phyloP scores from a whole-genome alignment of 768 basidiomycete species.

The Kwoniella mangroviensis region DNA sequence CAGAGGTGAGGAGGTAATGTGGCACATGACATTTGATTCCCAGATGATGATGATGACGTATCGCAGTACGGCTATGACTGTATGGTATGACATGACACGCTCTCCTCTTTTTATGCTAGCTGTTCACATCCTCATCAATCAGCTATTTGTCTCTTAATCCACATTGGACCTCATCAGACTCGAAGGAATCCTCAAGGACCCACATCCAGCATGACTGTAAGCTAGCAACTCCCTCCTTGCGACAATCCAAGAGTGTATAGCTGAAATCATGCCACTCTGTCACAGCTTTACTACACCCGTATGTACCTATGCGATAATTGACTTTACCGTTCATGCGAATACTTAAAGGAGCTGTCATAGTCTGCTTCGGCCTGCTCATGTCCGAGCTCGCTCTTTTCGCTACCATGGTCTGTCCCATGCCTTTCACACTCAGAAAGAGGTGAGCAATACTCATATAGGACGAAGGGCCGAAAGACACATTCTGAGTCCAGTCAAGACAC shows the following conservation, averaged over 20 bases:
- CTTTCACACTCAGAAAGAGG: slow-evolving; percentile 66
- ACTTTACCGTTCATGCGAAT: not conserved
- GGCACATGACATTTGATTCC: too few relatives aligned
- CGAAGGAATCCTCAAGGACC: not conserved
- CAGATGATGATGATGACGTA: too few relatives aligned
- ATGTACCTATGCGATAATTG: not conserved
- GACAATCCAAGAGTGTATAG: not conserved
- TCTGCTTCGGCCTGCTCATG: slow-evolving; percentile 81
- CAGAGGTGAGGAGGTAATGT: too few relatives aligned
- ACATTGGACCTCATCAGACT: not conserved
- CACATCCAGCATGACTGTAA: slow-evolving; percentile 11
- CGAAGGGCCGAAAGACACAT: too few relatives aligned
- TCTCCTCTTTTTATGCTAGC: not conserved
- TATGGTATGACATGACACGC: not conserved
- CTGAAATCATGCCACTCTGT: too few relatives aligned
- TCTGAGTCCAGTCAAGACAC: not conserved
- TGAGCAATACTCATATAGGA: slow-evolving; percentile 24
- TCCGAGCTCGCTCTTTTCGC: slow-evolving; percentile 58
- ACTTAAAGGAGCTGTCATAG: slow-evolving; percentile 35
- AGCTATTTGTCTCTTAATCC: not conserved
- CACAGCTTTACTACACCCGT: slow-evolving; percentile 56
- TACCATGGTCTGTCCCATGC: slow-evolving; percentile 68
- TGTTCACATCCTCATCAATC: not conserved
- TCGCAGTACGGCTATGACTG: too few relatives aligned
- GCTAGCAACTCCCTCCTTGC: not conserved